phyloP scores from a whole-genome alignment of 306 rosid genomes.

The barrel medic (Medicago truncatula) region MtrunA17r5.0-ANR NC_053045.1:64551501-64552000 shows the following conservation, averaged over 20 bases:
- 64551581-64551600: background rate
- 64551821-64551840: background rate
- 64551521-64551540: too few relatives aligned
- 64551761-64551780: background rate
- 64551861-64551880: background rate
- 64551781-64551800: background rate
- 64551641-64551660: conserved; percentile 42
- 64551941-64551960: too few relatives aligned
- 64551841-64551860: background rate
- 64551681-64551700: conserved; percentile 23
- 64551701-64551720: conserved; percentile 36
- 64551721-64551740: conserved; percentile 38
- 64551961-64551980: too few relatives aligned
- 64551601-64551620: too few relatives aligned
- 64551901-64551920: too few relatives aligned
- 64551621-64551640: conserved; percentile 27
- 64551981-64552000: too few relatives aligned
- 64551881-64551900: too few relatives aligned
- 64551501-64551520: too few relatives aligned
- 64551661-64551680: conserved; percentile 38
- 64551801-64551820: background rate
- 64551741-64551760: conserved; percentile 21
- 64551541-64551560: too few relatives aligned
- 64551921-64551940: too few relatives aligned
- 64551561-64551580: too few relatives aligned